Base-by-base conservation (phyloP, 1,139 yeast species). In the Geotrichum fermentans region DNA sequence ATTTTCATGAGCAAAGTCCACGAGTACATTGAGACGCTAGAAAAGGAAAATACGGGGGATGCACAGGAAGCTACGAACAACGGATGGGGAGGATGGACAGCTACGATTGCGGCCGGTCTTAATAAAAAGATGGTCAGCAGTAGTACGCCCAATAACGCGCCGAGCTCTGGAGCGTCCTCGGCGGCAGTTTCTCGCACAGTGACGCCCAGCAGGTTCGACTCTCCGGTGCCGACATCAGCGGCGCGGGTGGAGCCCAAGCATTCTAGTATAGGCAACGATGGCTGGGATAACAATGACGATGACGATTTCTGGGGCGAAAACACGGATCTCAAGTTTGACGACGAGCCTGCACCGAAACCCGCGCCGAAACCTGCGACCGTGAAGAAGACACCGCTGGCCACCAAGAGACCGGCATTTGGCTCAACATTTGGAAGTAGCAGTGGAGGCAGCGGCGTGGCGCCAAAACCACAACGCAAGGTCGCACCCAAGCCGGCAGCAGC, bases 1-100 rank as follows among this genome's bases (percentile, higher is more conserved):
- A 56, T 76, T 30, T 86, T 83, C 60, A 74, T 88, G 63, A 71
- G 72, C 16, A 78, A 81, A 51, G 83, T 88, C 36, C 82, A 80
- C 55, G 66, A 67, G 22, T 87, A 83, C 56, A 84, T 94, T 22
- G 16, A 35, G n/a, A 32, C 41, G 5, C 26, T 51, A 29, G 53
- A 47, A 37, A 47, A 50, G 35, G 44, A 43, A 3, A 42, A 40
- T 10, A 16, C 24, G 2, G 40, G 16, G 22, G 43, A 22, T 3
- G 14, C 33, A 3, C 16, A 24, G n/a, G 43, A 28, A n/a, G 43
- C 11, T 8, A 20, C 38, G 18, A 14, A 29, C 10, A 17, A 17
- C 6, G 35, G 43, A 22, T 47, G 43, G 46, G 50, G 40, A 26
- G 43, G 38, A 18, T 36, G 35, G 45, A 42, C 48, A 3, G 41